phyloP scores from a whole-genome alignment of 345 rosid genomes.

The Heritiera littoralis region DNA sequence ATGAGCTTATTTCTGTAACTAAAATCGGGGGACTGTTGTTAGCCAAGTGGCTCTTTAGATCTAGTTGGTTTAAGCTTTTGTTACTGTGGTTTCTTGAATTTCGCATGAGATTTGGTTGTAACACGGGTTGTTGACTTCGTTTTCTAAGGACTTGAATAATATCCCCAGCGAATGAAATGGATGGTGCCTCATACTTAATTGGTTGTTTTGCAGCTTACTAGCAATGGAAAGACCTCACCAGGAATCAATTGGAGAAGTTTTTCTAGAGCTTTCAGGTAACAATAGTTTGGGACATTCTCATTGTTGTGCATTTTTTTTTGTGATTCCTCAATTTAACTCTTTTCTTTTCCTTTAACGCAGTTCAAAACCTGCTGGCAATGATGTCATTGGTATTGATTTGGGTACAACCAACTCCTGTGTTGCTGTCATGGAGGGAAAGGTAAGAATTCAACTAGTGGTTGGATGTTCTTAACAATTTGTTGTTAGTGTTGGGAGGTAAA shows the following conservation, averaged over 20 bases:
- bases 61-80: not conserved
- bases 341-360: slow-evolving; percentile 32
- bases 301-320: not conserved
- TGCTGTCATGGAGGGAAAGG: slow-evolving; percentile 97
- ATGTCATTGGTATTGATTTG: slow-evolving; percentile 96
- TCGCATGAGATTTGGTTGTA: not conserved
- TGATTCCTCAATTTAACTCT: not conserved
- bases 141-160: not conserved
- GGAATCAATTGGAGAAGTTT: slow-evolving; percentile 52
- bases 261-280: slow-evolving; percentile 80
- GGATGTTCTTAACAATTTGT: not conserved
- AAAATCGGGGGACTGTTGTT: not conserved
- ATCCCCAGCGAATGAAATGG: not conserved
- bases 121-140: not conserved
- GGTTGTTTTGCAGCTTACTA: slow-evolving; percentile 48
- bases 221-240: slow-evolving; percentile 47
- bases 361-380: slow-evolving; percentile 81
- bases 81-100: not conserved
- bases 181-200: not conserved
- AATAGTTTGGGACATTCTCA: not conserved
- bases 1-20: not conserved
- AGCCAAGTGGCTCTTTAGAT: not conserved
- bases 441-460: slow-evolving; percentile 9
- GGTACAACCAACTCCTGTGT: slow-evolving; percentile 99
- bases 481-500: not conserved